These are phyloP conservation scores for Nicotiana otophora DNA, from an alignment of 257 asterid species.

Conservation along the genomic window DNA sequence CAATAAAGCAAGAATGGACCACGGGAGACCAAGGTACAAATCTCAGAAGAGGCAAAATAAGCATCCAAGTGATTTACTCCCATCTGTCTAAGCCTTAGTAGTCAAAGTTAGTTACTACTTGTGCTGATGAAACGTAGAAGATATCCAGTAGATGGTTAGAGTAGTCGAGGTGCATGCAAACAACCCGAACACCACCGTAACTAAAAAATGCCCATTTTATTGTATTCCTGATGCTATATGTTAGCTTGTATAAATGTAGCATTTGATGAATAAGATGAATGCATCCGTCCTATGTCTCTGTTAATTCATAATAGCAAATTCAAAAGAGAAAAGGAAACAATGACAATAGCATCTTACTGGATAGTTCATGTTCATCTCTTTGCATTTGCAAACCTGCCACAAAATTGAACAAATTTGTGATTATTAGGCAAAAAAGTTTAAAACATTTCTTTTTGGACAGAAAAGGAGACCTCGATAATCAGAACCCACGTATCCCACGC, in stretches of 20 bases:
- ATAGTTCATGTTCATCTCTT: slow-evolving; percentile 51
- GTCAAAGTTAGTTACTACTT: no score
- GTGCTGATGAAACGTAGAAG: no score
- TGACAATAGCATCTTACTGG: slow-evolving; percentile 44
- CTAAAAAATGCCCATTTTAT: no score
- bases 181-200: background rate
- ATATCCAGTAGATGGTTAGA: no score
- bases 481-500: slow-evolving; percentile 92
- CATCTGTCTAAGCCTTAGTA: no score
- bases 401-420: background rate
- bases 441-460: background rate
- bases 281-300: background rate
- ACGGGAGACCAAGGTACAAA: no score
- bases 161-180: background rate
- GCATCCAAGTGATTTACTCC: no score
- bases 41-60: no score
- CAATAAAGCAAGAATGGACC: no score
- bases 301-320: background rate
- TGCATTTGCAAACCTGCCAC: slow-evolving; percentile 82
- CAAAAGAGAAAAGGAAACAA: background rate
- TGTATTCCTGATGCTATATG: no score
- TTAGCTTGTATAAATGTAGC: background rate
- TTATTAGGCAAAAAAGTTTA: background rate
- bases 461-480: slow-evolving; percentile 53
- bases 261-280: background rate